A percentile compares a stretch with the other conserved stretches of the same genome.
Conservation (phyloP, 176 grass and related monocot genomes). For the Eragrostis nindensis region DNA sequence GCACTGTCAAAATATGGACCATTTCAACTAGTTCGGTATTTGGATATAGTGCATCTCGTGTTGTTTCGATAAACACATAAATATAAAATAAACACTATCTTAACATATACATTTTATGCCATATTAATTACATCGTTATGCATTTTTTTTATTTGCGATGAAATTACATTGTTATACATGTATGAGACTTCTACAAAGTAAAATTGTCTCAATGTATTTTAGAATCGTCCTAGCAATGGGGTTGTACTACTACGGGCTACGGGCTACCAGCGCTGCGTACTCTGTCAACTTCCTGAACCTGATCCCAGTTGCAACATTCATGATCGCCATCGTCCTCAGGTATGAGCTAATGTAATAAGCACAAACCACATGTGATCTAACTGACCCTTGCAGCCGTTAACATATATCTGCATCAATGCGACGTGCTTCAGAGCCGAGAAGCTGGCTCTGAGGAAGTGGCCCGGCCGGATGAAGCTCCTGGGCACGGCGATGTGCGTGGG, state of each 20-base stretch:
- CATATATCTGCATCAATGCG: not conserved
- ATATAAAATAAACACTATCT: not conserved
- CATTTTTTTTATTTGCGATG: too few species aligned
- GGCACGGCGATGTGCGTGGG: slow-evolving; percentile 16
- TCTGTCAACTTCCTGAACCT: slow-evolving; percentile 42
- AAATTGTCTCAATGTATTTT: not conserved
- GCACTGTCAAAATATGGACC: too few species aligned
- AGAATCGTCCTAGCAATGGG: slow-evolving; percentile 24
- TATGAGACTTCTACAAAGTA: too few species aligned
- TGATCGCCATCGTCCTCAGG: slow-evolving; percentile 37
- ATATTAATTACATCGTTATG: too few species aligned
- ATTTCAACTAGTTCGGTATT: not conserved
- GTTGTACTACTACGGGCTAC: slow-evolving; percentile 32
- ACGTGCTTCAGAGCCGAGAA: slow-evolving; percentile 41
- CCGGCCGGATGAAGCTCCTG: slow-evolving; percentile 30
- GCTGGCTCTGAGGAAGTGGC: not conserved
- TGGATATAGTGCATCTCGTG: not conserved
- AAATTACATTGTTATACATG: too few species aligned
- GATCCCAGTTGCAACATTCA: slow-evolving; percentile 34
- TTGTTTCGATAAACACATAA: not conserved
- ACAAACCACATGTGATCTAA: not conserved
- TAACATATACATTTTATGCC: too few species aligned
- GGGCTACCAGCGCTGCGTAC: slow-evolving; percentile 9
- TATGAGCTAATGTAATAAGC: too few species aligned
- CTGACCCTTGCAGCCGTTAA: not conserved